Conservation (phyloP, 305 asterid species). For the Rubia tinctorum region DNA sequence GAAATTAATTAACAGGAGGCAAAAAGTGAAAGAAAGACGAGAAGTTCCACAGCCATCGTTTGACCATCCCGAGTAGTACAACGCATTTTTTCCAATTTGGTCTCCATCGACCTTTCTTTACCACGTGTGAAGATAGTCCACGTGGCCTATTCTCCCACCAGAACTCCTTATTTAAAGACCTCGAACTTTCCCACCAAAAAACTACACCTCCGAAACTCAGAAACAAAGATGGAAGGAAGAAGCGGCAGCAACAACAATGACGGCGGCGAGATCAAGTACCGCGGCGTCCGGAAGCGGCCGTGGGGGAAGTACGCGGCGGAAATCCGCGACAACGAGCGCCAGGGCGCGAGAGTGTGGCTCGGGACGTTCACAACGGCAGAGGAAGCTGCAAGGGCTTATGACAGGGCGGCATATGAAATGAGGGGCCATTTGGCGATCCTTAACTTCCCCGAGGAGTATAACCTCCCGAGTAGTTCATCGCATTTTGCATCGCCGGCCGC, state of each 20-base stretch:
- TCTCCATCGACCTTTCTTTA: conserved; percentile 19
- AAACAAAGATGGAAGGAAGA: conserved; percentile 19
- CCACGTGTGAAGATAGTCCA: conserved; percentile 23
- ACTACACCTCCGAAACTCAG: not conserved
- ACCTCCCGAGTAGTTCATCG: conserved; percentile 32
- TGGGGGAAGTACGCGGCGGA: conserved; percentile 46
- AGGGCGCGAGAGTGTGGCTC: conserved; percentile 41
- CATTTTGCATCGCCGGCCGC: conserved; percentile 25
- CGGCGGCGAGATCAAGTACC: conserved; percentile 28
- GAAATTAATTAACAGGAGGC: not conserved
- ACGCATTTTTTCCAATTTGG: conserved; percentile 26
- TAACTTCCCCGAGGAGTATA: conserved; percentile 41
- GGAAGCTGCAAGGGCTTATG: conserved; percentile 47
- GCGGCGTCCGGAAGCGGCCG: conserved; percentile 39
- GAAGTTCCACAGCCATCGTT: conserved; percentile 45
- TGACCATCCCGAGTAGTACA: conserved; percentile 46
- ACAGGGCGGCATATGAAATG: conserved; percentile 36
- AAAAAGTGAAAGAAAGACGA: not conserved
- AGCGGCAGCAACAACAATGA: not conserved
- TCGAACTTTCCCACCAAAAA: not conserved
- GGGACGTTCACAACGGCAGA: conserved; percentile 36
- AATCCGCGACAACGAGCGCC: conserved; percentile 29
- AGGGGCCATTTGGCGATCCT: conserved; percentile 43
- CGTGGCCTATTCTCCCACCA: conserved; percentile 20
- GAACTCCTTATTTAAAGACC: not conserved